These are phyloP conservation scores for Gossypium mustelinum DNA, from an alignment of 345 rosid genomes.

Conservation along the genomic window DNA sequence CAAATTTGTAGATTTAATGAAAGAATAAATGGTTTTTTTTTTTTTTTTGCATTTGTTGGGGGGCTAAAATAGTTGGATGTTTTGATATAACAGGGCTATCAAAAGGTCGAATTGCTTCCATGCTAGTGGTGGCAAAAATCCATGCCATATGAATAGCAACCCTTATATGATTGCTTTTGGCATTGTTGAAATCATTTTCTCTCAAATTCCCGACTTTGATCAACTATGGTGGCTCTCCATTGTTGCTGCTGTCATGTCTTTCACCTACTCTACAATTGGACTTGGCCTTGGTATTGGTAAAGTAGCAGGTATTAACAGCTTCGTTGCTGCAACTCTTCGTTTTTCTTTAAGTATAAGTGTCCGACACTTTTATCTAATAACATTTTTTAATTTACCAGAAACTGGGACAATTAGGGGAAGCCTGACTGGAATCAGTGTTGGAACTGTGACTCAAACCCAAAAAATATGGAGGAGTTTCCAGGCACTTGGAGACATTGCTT, in stretches of 20 bases:
- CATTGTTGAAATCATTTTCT: slow-evolving; percentile 37
- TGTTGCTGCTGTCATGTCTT: slow-evolving; percentile 91
- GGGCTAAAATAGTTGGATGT: not conserved
- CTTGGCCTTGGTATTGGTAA: slow-evolving; percentile 74
- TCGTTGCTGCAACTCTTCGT: not conserved
- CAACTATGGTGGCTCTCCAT: slow-evolving; percentile 91
- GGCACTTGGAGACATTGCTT: slow-evolving; percentile 89
- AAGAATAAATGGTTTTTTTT: not conserved
- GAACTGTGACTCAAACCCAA: slow-evolving; percentile 45
- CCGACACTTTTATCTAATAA: not conserved
- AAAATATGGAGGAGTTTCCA: slow-evolving; percentile 90
- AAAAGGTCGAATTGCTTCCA: slow-evolving; percentile 55
- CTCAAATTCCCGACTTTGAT: slow-evolving; percentile 74
- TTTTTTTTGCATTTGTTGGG: not conserved
- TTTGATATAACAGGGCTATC: slow-evolving; percentile 44
- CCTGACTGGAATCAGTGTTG: slow-evolving; percentile 66
- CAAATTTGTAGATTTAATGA: not conserved
- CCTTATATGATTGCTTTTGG: slow-evolving; percentile 71
- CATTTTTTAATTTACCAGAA: slow-evolving; percentile 22
- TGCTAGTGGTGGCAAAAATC: slow-evolving; percentile 29
- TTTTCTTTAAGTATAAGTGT: not conserved
- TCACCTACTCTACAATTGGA: slow-evolving; percentile 88
- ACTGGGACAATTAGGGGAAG: slow-evolving; percentile 57
- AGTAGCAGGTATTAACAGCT: slow-evolving; percentile 41
- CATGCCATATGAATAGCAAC: slow-evolving; percentile 41